A percentile compares a stretch with the other conserved stretches of the same genome.
Evolutionary conservation across 2,329 filamentous ascomycete genomes (phyloP).

Genomic region (Aspergillus sp.): DNA sequence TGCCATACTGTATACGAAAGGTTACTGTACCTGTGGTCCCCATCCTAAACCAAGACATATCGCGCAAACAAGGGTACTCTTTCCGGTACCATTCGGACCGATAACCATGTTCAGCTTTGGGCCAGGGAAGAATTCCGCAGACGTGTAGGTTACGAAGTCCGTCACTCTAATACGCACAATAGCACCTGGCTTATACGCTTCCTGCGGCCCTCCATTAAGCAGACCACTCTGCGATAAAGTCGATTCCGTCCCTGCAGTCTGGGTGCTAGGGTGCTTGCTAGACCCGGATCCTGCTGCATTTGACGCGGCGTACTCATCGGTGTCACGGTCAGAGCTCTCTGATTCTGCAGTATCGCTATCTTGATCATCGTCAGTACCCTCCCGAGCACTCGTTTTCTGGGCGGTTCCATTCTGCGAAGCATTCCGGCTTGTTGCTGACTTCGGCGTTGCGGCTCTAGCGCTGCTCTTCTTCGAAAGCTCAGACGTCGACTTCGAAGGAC

Average conservation of each 20-base stretch:
- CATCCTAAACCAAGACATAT: slow-evolving; percentile 92
- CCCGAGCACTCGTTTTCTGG: background rate
- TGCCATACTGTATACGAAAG: background rate
- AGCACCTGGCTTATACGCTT: slow-evolving; percentile 64
- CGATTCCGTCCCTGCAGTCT: background rate
- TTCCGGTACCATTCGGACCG: slow-evolving; percentile 96
- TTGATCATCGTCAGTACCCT: background rate
- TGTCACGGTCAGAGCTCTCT: background rate
- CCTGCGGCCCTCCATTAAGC: slow-evolving; percentile 18
- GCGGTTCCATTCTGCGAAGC: background rate
- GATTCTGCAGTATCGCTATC: background rate
- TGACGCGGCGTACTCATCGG: background rate
- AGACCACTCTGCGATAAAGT: slow-evolving; percentile 1
- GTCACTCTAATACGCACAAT: slow-evolving; percentile 83
- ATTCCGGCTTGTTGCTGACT: background rate
- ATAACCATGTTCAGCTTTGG: slow-evolving; percentile 98
- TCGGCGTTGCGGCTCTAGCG: background rate
- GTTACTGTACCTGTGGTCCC: slow-evolving; percentile 58
- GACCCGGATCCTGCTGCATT: background rate
- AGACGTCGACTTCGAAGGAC: background rate
- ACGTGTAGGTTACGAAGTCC: slow-evolving; percentile 94
- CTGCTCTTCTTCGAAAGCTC: background rate
- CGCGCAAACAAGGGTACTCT: slow-evolving; percentile 95
- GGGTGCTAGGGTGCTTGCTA: background rate
- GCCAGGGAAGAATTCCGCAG: slow-evolving; percentile 86